Percentiles rank a stretch among this genome's conserved stretches.
These are phyloP conservation scores for Domatiomyces globalis DNA, from an alignment of 2,329 filamentous ascomycete species.

Conservation along the genomic window DNA sequence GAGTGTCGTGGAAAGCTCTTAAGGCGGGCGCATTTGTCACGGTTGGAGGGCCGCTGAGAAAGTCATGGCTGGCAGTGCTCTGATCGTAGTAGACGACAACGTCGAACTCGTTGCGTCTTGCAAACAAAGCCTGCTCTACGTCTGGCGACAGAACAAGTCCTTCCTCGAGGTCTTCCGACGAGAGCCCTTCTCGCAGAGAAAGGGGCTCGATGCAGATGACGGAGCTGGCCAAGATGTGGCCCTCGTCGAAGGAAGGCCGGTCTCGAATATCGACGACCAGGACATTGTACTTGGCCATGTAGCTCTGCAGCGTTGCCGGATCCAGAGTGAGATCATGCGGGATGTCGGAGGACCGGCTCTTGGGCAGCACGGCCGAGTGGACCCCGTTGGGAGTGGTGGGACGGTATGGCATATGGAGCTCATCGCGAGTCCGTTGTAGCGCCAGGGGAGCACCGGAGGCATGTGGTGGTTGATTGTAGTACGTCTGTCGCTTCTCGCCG, in stretches of 20 bases:
- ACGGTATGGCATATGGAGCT: conserved; percentile 25
- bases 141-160: conserved; percentile 35
- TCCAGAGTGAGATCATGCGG: conserved; percentile 49
- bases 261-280: conserved; percentile 75
- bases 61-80: conserved; percentile 44
- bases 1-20: conserved; percentile 58
- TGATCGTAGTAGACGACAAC: conserved; percentile 86
- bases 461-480: conserved; percentile 25
- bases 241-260: conserved; percentile 68
- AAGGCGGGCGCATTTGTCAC: conserved; percentile 43
- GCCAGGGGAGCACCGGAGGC: conserved; percentile 22
- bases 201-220: conserved; percentile 87
- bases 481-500: conserved; percentile 15
- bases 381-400: conserved; percentile 31
- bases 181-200: conserved; percentile 52
- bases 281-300: conserved; percentile 51
- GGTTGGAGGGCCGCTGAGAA: conserved; percentile 34
- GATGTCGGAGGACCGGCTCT: conserved; percentile 34
- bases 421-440: conserved; percentile 26
- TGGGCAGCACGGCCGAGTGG: conserved; percentile 24
- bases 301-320: conserved; percentile 55
- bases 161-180: conserved; percentile 46
- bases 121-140: conserved; percentile 58
- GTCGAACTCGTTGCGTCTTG: conserved; percentile 60
- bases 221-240: conserved; percentile 71